Evolutionary conservation across 768 basidiomycete genomes (phyloP), one percentile per base, ranked within the genome.

Genomic region (Asterophora parasitica): DNA sequence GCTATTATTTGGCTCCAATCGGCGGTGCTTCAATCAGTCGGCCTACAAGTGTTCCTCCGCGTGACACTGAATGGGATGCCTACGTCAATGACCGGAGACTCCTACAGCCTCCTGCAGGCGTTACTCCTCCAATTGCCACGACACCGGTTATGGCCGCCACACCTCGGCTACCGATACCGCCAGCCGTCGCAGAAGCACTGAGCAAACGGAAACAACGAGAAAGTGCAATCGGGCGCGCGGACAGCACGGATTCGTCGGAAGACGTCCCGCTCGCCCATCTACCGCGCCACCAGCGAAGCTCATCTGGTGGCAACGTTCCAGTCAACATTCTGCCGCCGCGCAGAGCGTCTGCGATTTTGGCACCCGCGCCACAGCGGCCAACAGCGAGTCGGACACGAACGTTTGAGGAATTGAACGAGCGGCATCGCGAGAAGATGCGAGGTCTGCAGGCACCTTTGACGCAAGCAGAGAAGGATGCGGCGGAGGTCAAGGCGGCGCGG

Each of bases 31-130:
- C 81, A 1, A 81, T 86, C 45, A 74, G 75, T 46, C 75, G 87
- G 32, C 85, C 88, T 12, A 83, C 80, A 0, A 88, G 85, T 56
- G 83, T 74, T 4, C 86, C 87, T n/a, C 65, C 87, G 33, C 78
- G 76, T 41, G 81, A 87, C 35, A 74, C 79, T n/a, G 83, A 88
- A 54, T 96, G 92, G 92, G 87, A 94, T 52, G 67, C 77, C 36
- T 95, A 96, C 63, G 76, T 92, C 41, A 82, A 81, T 37, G 89
- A 94, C 42, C 79, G 92, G 46, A 90, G 86, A 60, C 73, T 96
- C 12, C 66, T 93, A 51, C 87, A 89, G 58, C 90, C 91, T 35
- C 89, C 90, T 8, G 76, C 83, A 15, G 88, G 90, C 6, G 76
- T 89, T 36, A 79, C 88, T 12, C 74, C 82, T n/a, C 88, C 90